Evolutionary conservation across 2,329 filamentous ascomycete species (phyloP), one percentile per base, ranked within the genome.

Genomic region (Ceratocystis diversiconidia): DNA sequence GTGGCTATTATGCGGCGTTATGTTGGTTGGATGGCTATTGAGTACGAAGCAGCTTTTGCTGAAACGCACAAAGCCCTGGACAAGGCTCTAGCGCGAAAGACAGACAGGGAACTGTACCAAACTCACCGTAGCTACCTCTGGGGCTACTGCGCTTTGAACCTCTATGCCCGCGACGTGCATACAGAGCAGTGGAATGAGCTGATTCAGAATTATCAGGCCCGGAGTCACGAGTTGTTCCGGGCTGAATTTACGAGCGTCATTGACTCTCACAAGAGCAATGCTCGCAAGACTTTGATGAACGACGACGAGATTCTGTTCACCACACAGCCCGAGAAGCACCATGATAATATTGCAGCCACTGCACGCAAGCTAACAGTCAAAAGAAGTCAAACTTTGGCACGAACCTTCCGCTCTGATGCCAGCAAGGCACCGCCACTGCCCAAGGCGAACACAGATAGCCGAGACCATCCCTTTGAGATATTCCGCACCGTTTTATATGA

Each of bases 291-390:
- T 52, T 85, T 82, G 1, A 86, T 86, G 10, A 90, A 95, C 50
- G 91, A 95, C 70, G 79, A 81, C 62, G 90, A 95, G 65, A 78
- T 95, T 1, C 81, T 97, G n/a, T 97, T 97, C 74, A 94, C 91
- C 0, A 83, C 87, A 1, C 86, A 89, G 71, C 74, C 79, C 36
- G 92, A 96, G 72, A 95, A 95, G 72, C 91, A 96, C 72, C 86
- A 89, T 63, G 89, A 95, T 71, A 85, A 81, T 44, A 83, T 89
- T 67, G 82, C 89, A 22, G 85, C 84, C 50, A 87, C 89, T 6
- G 92, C 92, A 8, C 84, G 91, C 68, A 96, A 96, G 75, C 77
- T 97, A 68, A 97, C 92, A 0, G 92, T 97, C 64, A 96, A 96
- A 79, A 84, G 92, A 72, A 94, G 90, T 69, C 92, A 96, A 75